A percentile compares a stretch with the other conserved stretches of the same genome.
phyloP scores from a whole-genome alignment of 352 stramenopile genomes.

The Pythium aristosporum region DNA sequence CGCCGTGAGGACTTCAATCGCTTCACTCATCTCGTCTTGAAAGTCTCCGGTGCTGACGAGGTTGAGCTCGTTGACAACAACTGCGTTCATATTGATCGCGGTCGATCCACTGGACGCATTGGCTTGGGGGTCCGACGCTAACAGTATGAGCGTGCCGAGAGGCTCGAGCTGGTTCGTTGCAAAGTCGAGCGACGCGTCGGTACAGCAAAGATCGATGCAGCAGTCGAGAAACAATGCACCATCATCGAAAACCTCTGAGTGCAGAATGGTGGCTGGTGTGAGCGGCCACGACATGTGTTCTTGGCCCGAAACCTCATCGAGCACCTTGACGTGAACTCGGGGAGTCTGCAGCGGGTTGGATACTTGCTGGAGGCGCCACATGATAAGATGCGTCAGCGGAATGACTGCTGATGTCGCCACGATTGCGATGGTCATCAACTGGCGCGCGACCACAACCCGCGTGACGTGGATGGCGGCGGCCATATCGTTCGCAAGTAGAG shows the following conservation, averaged over 20 bases:
- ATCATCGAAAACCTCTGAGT: background rate
- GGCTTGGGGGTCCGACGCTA: background rate
- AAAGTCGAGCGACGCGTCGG: conserved; percentile 39
- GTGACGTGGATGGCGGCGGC: conserved; percentile 15
- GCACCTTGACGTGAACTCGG: conserved; percentile 4
- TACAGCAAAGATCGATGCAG: conserved; percentile 55
- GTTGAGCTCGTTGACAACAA: conserved; percentile 69
- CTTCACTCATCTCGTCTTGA: conserved; percentile 27
- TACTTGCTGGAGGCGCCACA: conserved; percentile 1
- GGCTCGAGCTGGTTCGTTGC: conserved; percentile 37
- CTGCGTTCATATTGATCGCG: conserved; percentile 63
- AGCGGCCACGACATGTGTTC: background rate
- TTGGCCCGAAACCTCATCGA: background rate
- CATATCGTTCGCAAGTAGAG: conserved; percentile 12
- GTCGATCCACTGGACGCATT: background rate
- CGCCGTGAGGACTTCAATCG: conserved; percentile 38
- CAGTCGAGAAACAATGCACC: conserved; percentile 28
- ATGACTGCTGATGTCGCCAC: conserved; percentile 29
- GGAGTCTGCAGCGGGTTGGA: background rate
- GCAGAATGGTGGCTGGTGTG: conserved; percentile 8
- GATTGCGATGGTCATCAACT: conserved; percentile 24
- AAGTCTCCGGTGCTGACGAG: conserved; percentile 43
- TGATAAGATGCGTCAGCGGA: background rate
- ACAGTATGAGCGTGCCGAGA: conserved; percentile 27
- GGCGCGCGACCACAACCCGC: conserved; percentile 1